A percentile compares a stretch with the other conserved stretches of the same genome.
Conservation (phyloP, 257 asterid species). For the Datura wrightii region DNA sequence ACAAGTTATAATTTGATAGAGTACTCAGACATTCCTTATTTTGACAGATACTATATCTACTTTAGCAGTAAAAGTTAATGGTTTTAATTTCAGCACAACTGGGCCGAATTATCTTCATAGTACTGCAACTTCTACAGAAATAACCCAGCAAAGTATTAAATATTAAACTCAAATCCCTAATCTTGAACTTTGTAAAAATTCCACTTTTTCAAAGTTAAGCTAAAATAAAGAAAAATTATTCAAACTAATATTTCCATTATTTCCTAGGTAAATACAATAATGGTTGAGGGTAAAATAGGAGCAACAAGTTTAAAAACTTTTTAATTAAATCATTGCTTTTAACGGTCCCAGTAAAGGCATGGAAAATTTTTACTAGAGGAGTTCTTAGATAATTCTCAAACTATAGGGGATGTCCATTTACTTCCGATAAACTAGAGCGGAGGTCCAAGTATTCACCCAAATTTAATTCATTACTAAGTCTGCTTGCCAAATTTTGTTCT, state of each 20-base stretch:
- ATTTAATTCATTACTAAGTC: background rate
- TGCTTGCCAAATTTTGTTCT: background rate
- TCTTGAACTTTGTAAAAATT: background rate
- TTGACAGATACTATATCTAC: conserved; percentile 13
- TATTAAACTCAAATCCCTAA: background rate
- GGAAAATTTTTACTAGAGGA: background rate
- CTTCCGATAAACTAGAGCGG: background rate
- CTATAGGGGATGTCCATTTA: background rate
- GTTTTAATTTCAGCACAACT: conserved; percentile 18
- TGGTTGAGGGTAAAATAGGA: background rate
- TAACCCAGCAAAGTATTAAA: background rate
- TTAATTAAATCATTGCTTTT: background rate
- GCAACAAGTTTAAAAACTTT: background rate
- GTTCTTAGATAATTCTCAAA: background rate
- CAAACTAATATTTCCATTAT: background rate
- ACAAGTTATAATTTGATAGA: background rate
- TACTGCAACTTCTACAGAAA: background rate
- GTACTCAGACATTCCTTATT: conserved; percentile 10
- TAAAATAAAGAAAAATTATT: background rate
- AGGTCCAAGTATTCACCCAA: conserved; percentile 6
- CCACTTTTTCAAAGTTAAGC: background rate
- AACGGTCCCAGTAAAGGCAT: background rate
- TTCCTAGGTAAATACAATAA: background rate
- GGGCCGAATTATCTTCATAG: background rate
- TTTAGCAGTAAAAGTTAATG: conserved; percentile 16